phyloP scores from a whole-genome alignment of 2,329 filamentous ascomycete species.

The Aschersonia sp. region DNA sequence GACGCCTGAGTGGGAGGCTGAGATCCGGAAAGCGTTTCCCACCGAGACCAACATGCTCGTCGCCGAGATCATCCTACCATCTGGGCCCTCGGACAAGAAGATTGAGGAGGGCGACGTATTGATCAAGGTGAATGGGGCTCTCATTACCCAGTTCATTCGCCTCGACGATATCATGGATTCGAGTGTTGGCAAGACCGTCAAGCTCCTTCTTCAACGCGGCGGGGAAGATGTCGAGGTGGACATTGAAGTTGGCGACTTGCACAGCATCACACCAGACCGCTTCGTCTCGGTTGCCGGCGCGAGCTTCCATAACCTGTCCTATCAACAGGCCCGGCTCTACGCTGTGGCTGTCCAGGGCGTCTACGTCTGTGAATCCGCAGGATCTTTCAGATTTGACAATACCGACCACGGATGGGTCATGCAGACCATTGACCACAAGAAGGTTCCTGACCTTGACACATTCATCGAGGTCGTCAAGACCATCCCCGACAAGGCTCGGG shows the following conservation, averaged over 20 bases:
- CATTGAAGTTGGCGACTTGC: slow-evolving; percentile 74
- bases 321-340: slow-evolving; percentile 93
- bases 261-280: slow-evolving; percentile 87
- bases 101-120: slow-evolving; percentile 91
- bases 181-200: slow-evolving; percentile 65
- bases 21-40: slow-evolving; percentile 69
- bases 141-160: slow-evolving; percentile 83
- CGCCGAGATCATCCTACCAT: slow-evolving; percentile 83
- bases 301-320: slow-evolving; percentile 91
- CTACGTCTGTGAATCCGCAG: slow-evolving; percentile 86
- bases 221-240: slow-evolving; percentile 78
- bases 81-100: slow-evolving; percentile 74
- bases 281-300: slow-evolving; percentile 90
- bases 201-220: slow-evolving; percentile 72
- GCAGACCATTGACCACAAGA: slow-evolving; percentile 82
- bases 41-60: slow-evolving; percentile 95
- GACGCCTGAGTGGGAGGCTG: slow-evolving; percentile 72
- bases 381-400: slow-evolving; percentile 88
- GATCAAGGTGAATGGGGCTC: slow-evolving; percentile 82
- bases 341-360: slow-evolving; percentile 86
- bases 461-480: slow-evolving; percentile 84
- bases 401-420: slow-evolving; percentile 88
- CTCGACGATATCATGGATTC: slow-evolving; percentile 87
- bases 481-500: slow-evolving; percentile 68
- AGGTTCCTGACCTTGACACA: slow-evolving; percentile 70